Conservation (phyloP, 768 basidiomycete species). For the Termitomyces bulborhizus region DNA sequence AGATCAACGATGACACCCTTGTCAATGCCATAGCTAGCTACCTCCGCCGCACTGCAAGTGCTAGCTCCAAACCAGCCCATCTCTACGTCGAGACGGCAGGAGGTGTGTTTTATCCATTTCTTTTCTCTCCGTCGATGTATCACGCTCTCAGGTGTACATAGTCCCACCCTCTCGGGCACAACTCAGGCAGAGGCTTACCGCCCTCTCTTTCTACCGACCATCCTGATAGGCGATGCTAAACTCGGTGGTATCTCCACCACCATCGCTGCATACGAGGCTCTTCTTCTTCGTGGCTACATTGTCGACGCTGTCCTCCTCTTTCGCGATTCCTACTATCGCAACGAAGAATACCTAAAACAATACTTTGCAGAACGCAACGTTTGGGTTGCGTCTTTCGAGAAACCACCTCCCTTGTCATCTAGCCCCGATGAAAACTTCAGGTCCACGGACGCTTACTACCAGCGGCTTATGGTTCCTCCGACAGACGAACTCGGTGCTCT, state of each 20-base stretch:
- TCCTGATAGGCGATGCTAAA: slow-evolving; percentile 82
- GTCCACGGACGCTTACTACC: slow-evolving; percentile 70
- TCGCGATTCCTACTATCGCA: slow-evolving; percentile 81
- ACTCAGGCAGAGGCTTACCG: slow-evolving; percentile 85
- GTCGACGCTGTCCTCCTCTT: slow-evolving; percentile 83
- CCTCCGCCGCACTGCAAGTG: slow-evolving; percentile 43
- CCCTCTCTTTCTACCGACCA: slow-evolving; percentile 78
- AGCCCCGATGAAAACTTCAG: slow-evolving; percentile 39
- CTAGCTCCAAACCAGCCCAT: slow-evolving; percentile 29
- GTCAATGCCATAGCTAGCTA: slow-evolving; percentile 58
- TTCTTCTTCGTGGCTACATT: slow-evolving; percentile 83
- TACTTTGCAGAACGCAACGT: slow-evolving; percentile 77
- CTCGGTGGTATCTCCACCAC: slow-evolving; percentile 93
- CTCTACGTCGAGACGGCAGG: slow-evolving; percentile 95
- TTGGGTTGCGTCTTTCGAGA: slow-evolving; percentile 43
- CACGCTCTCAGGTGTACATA: slow-evolving; percentile 72
- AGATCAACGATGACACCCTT: slow-evolving; percentile 56
- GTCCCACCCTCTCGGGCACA: slow-evolving; percentile 76
- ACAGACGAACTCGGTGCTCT: slow-evolving; percentile 23
- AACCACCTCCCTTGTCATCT: slow-evolving; percentile 49
- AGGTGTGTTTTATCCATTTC: slow-evolving; percentile 45
- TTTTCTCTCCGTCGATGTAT: not conserved
- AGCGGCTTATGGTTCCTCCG: slow-evolving; percentile 27
- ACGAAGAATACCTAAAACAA: slow-evolving; percentile 71
- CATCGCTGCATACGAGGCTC: slow-evolving; percentile 88